Base-by-base conservation (phyloP, 2,329 filamentous ascomycete species). In the Diaporthe vaccinii region DNA sequence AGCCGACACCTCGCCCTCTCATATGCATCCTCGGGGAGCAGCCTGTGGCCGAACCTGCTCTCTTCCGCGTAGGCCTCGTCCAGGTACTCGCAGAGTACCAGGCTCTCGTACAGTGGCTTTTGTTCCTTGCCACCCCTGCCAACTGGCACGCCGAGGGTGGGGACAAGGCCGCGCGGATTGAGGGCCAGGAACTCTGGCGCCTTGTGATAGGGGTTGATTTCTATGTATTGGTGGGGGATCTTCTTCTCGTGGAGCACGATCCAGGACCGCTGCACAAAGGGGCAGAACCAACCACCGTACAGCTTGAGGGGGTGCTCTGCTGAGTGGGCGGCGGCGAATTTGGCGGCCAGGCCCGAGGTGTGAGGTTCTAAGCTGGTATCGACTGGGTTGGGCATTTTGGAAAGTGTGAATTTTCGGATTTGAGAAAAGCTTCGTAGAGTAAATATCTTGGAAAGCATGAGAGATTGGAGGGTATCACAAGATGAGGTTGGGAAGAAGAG, bases 191-290 rank as follows among this genome's bases (percentile, higher is more conserved):
- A 92, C 1, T 89, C 91, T 4, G 89, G 83, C 0, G 90, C 91
- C 80, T 96, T 96, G 82, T 92, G 86, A 85, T 95, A 95, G 0
- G 94, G 94, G 82, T 95, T 95, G 75, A 95, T 92, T 85, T 94
- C 92, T 77, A 94, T 87, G 82, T 94, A 95, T 84, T 95, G 91
- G 81, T 96, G 93, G 22, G 90, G 89, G 41, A 95, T 93, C 2
- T 87, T 84, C 82, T 96, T 95, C 82, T 95, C 93, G 79, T 92
- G 89, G 15, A 96, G 87, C 1, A 92, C 90, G 76, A 95, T 91
- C 92, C 93, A 95, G 20, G 89, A 88, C 25, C 93, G 89, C 84
- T 95, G 93, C 6, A 95, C 89, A 77, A 91, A 91, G 20, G 90
- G 89, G 78, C 89, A 96, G 86, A 95, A 95, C 93, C 93, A 95